Conservation (phyloP, 352 stramenopile species). For the Phytopythium ostracodes region DNA sequence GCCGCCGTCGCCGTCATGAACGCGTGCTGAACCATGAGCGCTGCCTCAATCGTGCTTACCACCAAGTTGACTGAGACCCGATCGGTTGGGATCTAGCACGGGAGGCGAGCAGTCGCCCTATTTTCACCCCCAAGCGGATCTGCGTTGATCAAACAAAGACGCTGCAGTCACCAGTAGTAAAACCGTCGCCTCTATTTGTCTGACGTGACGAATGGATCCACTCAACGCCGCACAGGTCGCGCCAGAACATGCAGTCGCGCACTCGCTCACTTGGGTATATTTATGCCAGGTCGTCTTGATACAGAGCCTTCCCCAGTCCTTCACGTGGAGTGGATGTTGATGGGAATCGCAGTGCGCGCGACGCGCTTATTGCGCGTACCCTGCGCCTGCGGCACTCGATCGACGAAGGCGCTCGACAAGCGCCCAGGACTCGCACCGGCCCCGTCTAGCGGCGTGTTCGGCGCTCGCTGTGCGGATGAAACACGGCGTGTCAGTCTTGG, state of each 20-base stretch:
- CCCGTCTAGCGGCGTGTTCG: slow-evolving; percentile 3
- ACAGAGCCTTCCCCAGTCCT: neutral
- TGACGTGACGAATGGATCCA: neutral
- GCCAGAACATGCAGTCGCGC: neutral
- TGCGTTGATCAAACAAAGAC: neutral
- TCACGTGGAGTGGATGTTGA: slow-evolving; percentile 41
- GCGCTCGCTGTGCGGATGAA: neutral
- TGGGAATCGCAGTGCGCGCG: slow-evolving; percentile 54
- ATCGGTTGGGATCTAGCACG: too few species aligned
- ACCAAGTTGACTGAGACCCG: too few species aligned
- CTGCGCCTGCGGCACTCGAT: slow-evolving; percentile 36
- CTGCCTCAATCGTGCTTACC: too few species aligned
- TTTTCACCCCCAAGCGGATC: neutral
- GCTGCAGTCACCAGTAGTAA: too few species aligned
- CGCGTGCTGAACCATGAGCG: neutral
- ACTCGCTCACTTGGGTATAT: neutral
- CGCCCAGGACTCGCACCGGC: neutral
- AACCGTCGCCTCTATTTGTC: neutral
- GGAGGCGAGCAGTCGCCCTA: neutral
- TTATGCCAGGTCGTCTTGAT: neutral
- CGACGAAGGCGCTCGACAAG: neutral
- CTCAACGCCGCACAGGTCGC: neutral
- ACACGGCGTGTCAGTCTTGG: neutral
- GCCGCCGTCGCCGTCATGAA: slow-evolving; percentile 12
- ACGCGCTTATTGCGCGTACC: slow-evolving; percentile 79